Percentiles rank a stretch among this genome's conserved stretches.
Evolutionary conservation across 805 yeast species (phyloP).

Genomic region (Ogataea populi-albae): DNA sequence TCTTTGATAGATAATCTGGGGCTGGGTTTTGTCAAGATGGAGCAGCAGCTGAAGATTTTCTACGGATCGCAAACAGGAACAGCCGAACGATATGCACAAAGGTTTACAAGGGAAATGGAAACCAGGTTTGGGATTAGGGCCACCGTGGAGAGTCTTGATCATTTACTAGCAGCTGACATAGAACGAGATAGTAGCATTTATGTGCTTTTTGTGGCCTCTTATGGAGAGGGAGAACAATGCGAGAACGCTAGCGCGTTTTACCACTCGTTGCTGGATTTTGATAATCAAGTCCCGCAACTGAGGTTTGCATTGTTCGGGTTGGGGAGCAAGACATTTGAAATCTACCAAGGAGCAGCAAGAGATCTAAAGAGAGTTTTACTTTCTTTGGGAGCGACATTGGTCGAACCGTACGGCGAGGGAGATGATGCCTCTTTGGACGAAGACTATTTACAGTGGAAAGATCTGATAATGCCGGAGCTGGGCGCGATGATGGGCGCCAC

Average conservation of each 20-base stretch:
- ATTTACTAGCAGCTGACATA: conserved; percentile 70
- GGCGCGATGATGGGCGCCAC: conserved; percentile 53
- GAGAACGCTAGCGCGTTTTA: conserved; percentile 77
- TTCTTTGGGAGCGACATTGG: conserved; percentile 54
- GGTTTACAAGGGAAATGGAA: conserved; percentile 73
- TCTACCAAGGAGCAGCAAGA: conserved; percentile 75
- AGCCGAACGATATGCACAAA: conserved; percentile 33
- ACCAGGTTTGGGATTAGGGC: conserved; percentile 68
- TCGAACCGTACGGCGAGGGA: conserved; percentile 78
- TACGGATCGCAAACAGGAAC: conserved; percentile 35
- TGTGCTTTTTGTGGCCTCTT: conserved; percentile 76
- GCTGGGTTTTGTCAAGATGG: too few species aligned
- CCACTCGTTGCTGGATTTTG: conserved; percentile 36
- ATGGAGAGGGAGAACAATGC: conserved; percentile 97
- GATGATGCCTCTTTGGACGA: conserved; percentile 94
- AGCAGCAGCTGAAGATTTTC: conserved; percentile 29
- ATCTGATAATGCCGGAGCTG: conserved; percentile 63
- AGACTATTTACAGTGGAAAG: conserved; percentile 88
- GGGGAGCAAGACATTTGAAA: conserved; percentile 90
- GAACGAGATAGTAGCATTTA: conserved; percentile 42
- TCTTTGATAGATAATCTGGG: too few species aligned
- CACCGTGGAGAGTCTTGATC: conserved; percentile 69
- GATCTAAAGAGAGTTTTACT: conserved; percentile 49
- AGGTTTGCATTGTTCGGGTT: conserved; percentile 78
- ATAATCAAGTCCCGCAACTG: conserved; percentile 45